Percentiles rank a stretch among this genome's conserved stretches.
These are phyloP conservation scores for Trypethelium eluteriae DNA, from an alignment of 495 filamentous ascomycete genomes.

Conservation along the genomic window DNA sequence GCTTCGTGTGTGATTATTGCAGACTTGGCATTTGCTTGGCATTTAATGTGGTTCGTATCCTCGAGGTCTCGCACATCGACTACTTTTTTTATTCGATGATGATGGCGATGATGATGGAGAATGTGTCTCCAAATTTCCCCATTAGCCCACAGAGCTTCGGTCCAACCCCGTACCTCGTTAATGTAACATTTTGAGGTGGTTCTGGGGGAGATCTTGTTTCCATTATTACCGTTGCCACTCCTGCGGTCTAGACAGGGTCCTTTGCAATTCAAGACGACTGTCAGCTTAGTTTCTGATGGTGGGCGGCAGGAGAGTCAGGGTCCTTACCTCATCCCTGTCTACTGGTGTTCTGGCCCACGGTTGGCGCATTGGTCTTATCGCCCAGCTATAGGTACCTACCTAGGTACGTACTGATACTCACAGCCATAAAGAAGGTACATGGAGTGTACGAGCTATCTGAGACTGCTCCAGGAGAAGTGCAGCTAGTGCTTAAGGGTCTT, in stretches of 20 bases:
- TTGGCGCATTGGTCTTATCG: conserved; percentile 7
- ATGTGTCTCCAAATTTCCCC: too few species aligned
- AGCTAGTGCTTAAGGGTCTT: not conserved
- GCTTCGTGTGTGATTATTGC: too few species aligned
- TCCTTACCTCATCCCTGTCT: not conserved
- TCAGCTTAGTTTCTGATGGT: not conserved
- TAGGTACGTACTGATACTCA: not conserved
- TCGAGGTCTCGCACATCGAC: too few species aligned
- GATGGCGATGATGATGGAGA: too few species aligned
- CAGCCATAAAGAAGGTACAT: not conserved
- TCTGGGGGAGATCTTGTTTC: not conserved
- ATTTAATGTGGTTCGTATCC: too few species aligned
- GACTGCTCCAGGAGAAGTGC: not conserved
- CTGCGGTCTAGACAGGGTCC: not conserved
- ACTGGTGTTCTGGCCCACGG: not conserved
- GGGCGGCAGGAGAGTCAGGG: too few species aligned
- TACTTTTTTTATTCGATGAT: too few species aligned
- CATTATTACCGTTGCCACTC: not conserved
- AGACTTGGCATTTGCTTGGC: too few species aligned
- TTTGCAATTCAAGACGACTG: not conserved
- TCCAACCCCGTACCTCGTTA: too few species aligned
- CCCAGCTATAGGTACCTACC: not conserved
- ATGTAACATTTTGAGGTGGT: not conserved
- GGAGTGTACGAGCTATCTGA: not conserved
- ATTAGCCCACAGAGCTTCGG: too few species aligned